Percentiles rank a stretch among this genome's conserved stretches.
phyloP scores from a whole-genome alignment of 2,329 filamentous ascomycete genomes.

The Trichoderma simmonsii region DNA sequence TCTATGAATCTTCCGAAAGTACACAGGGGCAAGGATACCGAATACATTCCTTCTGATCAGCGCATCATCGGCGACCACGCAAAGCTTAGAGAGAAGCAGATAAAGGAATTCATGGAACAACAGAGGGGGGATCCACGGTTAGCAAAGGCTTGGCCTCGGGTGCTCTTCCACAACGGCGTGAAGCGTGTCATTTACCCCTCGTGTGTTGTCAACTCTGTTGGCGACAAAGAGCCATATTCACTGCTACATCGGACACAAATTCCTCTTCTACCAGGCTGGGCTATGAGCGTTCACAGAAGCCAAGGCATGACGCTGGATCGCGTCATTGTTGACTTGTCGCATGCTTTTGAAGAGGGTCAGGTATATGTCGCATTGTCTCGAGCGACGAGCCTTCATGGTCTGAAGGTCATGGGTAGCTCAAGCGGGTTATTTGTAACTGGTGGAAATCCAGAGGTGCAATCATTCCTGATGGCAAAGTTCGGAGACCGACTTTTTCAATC shows the following conservation, averaged over 20 bases:
- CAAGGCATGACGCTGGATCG: conserved; percentile 61
- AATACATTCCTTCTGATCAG: not conserved
- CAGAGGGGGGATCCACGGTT: not conserved
- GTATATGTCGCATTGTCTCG: conserved; percentile 49
- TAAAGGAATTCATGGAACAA: not conserved
- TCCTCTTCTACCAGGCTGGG: conserved; percentile 59
- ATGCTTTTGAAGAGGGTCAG: conserved; percentile 56
- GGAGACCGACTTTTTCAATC: not conserved
- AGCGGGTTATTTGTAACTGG: not conserved
- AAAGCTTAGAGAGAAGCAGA: not conserved
- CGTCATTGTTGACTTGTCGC: conserved; percentile 52
- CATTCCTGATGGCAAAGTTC: not conserved
- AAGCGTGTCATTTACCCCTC: conserved; percentile 48
- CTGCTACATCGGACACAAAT: conserved; percentile 51
- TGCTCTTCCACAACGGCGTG: conserved; percentile 50
- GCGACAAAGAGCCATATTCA: conserved; percentile 41
- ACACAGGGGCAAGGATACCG: not conserved
- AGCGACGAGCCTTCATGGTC: conserved; percentile 19
- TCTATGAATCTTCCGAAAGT: not conserved
- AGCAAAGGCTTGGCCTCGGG: conserved; percentile 28
- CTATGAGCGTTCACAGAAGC: conserved; percentile 61
- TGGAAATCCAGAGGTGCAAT: conserved; percentile 3
- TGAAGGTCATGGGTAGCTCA: conserved; percentile 21
- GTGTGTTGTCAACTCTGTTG: conserved; percentile 48
- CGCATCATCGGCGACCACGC: not conserved